Base-by-base conservation (phyloP, 148 eudicot genomes). In the Persicaria tinctoria region DNA sequence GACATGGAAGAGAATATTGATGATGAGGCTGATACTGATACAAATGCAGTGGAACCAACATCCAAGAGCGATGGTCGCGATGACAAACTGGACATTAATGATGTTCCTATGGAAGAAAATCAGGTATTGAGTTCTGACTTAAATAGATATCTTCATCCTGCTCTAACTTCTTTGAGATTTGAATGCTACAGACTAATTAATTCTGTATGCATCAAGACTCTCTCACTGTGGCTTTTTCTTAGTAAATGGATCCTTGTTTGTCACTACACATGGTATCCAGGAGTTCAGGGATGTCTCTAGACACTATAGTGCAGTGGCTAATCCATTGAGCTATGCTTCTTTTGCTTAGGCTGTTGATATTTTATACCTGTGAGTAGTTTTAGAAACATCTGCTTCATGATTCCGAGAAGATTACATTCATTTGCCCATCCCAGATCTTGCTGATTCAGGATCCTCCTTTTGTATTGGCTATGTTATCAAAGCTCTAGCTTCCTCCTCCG, bases 21-120 rank as follows among this genome's bases (percentile, higher is more conserved):
- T 5, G 89, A 89, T 79, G 93, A 91, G 77, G 80, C 49, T 75
- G 91, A 82, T 69, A 53, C 7, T 6, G 79, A 80, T 59, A 77
- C 75, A 55, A 74, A 79, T 70, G 54, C 76, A 4, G 78, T n/a
- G 8, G 87, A 86, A 69, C 80, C 76, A 68, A 83, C 79, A 47
- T 75, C 91, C 63, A 87, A 85, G 73, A 78, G 66, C 74, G 87
- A 85, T 66, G 86, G 76, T 63, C 74, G 60, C 44, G 82, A 79
- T 54, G 91, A 86, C 73, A 93, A 89, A 78, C 95, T 94, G 1
- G 97, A 93, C 80, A 93, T 93, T 64, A 93, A 93, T 71, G 93
- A 91, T 78, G 78, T 88, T 55, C 98, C 98, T 8, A 82, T 89
- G 96, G 97, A 91, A 74, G 93, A 91, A 74, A 78, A 66, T 66